A percentile compares a stretch with the other conserved stretches of the same genome.
Evolutionary conservation across 2,329 filamentous ascomycete species (phyloP).

Genomic region (Dothiorella sarmentorum): DNA sequence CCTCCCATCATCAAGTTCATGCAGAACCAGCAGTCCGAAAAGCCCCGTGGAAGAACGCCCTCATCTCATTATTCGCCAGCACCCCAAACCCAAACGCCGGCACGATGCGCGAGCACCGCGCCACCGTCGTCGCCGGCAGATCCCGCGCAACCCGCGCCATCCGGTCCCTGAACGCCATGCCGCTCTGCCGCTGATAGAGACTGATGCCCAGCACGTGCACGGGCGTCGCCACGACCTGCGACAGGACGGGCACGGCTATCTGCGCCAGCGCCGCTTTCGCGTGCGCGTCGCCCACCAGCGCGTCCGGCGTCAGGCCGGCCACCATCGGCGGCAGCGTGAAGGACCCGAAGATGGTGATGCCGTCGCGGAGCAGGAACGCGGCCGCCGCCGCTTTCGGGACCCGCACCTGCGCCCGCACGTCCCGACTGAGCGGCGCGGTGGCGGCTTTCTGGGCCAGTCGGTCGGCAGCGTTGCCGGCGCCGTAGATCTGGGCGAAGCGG

Average conservation of each 20-base stretch:
- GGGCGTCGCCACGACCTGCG: constrained; percentile 29
- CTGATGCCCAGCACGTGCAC: constrained; percentile 29
- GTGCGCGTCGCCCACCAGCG: constrained; percentile 21
- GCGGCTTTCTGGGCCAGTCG: background rate
- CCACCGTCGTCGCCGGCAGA: constrained; percentile 25
- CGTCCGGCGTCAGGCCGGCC: constrained; percentile 23
- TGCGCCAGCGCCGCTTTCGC: constrained; percentile 26
- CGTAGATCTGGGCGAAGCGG: constrained; percentile 29
- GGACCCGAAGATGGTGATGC: constrained; percentile 31
- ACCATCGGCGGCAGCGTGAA: constrained; percentile 29
- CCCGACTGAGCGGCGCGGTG: background rate
- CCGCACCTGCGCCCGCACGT: too few species aligned
- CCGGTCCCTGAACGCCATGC: constrained; percentile 3
- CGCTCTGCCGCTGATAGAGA: constrained; percentile 23
- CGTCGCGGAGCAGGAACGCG: constrained; percentile 30
- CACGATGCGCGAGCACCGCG: constrained; percentile 30
- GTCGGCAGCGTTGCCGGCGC: constrained; percentile 16
- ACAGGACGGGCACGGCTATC: constrained; percentile 29
- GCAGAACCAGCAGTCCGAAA: background rate
- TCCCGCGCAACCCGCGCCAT: constrained; percentile 21
- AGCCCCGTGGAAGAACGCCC: constrained; percentile 23
- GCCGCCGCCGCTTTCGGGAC: constrained; percentile 22
- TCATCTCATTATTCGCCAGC: constrained; percentile 26
- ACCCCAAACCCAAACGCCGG: constrained; percentile 31
- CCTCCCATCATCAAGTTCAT: background rate